Percentiles rank a stretch among this genome's conserved stretches.
Conservation (phyloP, 2,329 filamentous ascomycete species). For the Salinomyces thailandicus region DNA sequence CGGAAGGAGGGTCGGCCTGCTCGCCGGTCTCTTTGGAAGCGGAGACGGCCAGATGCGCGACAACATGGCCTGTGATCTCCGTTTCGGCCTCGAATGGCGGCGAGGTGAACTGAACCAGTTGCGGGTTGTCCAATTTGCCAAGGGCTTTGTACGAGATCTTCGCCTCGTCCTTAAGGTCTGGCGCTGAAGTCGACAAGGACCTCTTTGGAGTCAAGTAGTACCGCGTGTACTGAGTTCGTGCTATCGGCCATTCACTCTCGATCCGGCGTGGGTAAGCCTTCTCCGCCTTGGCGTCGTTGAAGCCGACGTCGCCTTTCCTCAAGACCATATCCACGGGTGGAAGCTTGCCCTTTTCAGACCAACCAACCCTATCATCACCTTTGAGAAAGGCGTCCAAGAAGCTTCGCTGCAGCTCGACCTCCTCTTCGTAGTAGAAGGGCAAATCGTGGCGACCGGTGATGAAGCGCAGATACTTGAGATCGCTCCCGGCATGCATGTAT, state of each 20-base stretch:
- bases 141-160: conserved; percentile 47
- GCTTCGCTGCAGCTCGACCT: conserved; percentile 55
- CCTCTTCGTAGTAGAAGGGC: conserved; percentile 60
- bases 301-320: conserved; percentile 56
- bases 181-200: conserved; percentile 23
- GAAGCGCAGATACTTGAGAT: conserved; percentile 58
- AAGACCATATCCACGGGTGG: conserved; percentile 52
- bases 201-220: conserved; percentile 47
- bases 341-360: conserved; percentile 47
- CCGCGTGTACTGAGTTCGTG: conserved; percentile 52
- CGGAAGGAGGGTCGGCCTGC: conserved; percentile 30
- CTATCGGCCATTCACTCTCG: conserved; percentile 57
- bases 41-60: conserved; percentile 47
- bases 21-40: conserved; percentile 8
- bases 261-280: conserved; percentile 43
- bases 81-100: conserved; percentile 50
- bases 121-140: conserved; percentile 42
- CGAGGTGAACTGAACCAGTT: conserved; percentile 49
- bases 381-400: conserved; percentile 65
- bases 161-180: conserved; percentile 3
- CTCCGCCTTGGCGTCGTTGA: conserved; percentile 54
- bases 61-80: conserved; percentile 59
- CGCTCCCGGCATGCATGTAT: conserved; percentile 52
- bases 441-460: conserved; percentile 62
- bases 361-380: conserved; percentile 52